phyloP scores from a whole-genome alignment of 257 asterid genomes.

The Solanum appendiculatum region DNA sequence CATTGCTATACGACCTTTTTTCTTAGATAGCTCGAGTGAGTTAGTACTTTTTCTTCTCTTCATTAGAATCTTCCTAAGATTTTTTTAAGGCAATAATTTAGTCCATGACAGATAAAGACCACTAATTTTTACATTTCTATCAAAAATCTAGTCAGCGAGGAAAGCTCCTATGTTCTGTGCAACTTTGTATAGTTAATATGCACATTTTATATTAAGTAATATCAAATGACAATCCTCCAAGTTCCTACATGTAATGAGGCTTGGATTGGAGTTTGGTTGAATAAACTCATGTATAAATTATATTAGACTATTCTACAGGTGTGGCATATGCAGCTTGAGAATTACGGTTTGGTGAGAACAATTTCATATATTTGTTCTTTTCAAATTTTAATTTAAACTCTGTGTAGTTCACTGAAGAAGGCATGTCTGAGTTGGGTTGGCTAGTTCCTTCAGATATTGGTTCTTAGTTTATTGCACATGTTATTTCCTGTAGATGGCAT shows the following conservation, averaged over 20 bases:
- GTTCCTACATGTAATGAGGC: background rate
- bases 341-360: background rate
- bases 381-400: background rate
- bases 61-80: background rate
- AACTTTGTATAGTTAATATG: background rate
- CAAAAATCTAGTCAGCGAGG: background rate
- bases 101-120: background rate
- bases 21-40: background rate
- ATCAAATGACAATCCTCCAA: background rate
- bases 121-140: background rate
- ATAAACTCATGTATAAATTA: background rate
- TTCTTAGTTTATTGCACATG: background rate
- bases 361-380: background rate
- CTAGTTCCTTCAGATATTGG: background rate
- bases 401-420: background rate
- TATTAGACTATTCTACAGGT: background rate
- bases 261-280: background rate
- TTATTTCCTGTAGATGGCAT: background rate
- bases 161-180: background rate
- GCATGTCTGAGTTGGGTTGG: background rate
- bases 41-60: background rate
- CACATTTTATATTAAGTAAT: background rate
- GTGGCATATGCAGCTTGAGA: background rate
- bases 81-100: background rate
- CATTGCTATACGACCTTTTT: background rate